Base-by-base conservation (phyloP, 331 rosid species). In the Cucumis variabilis region DNA sequence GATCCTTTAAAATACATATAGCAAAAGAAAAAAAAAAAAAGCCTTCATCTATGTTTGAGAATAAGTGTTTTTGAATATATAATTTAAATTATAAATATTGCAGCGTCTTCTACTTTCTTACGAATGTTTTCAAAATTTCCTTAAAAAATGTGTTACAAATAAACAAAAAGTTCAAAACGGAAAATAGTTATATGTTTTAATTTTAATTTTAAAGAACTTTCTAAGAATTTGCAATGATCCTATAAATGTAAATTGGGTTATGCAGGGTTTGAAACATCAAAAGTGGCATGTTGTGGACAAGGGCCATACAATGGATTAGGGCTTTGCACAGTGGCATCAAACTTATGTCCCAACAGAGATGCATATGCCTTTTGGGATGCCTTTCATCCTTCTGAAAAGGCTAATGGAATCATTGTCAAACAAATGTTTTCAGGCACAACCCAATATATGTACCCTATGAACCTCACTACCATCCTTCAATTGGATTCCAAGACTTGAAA, bases 201-300 rank as follows among this genome's bases (percentile, higher is more conserved):
- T n/a, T n/a, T n/a, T n/a, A n/a, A n/a, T n/a, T n/a, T n/a, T n/a
- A n/a, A 5, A 46, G 8, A 46, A 46, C 4, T 46, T 46, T 9
- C 4, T 46, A 46, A 9, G 12, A 50, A 50, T 50, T 50, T 13
- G n/a, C 11, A 11, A 51, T 51, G 16, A 51, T 51, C 2, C 55
- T 11, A 0, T n/a, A 13, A 41, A 41, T 41, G 44, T 41, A 41
- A 41, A 41, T 41, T 41, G 44, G 44, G 44, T 41, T 13, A 68
- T 68, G 67, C 44, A 86, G 98, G 99, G 27, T 95, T 96, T 91
- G 85, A 74, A 13, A 91, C 92, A 60, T 90, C 98, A 25, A 89
- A 86, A 87, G 27, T 92, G 27, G 98, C 99, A 33, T 96, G 99
- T 83, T 96, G 99, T 86, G 99, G 98, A n/a, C 99, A 96, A 91